Base-by-base conservation (phyloP, 352 stramenopile species). In the Peronospora tabacina region DNA sequence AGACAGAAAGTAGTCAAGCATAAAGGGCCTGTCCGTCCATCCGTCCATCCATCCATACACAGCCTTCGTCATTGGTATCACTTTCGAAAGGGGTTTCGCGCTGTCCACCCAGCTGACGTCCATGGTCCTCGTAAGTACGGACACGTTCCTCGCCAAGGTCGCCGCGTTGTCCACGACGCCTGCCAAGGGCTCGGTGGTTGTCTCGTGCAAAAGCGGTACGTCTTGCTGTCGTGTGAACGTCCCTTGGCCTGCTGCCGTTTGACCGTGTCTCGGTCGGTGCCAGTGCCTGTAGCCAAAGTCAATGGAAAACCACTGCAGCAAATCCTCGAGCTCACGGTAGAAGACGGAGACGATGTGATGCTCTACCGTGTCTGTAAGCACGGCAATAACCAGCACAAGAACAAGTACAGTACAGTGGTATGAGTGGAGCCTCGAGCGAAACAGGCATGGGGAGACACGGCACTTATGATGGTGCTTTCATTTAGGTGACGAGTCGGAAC, bases 381-480 rank as follows among this genome's bases (percentile, higher is more conserved):
- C 49, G 81, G 81, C 52, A 92, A 92, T 68, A 92, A 92, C 60
- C 82, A 82, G 61, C 78, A 90, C 72, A 92, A 92, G 75, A 74
- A 70, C 56, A 92, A 92, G 63, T 82, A 78, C 61, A 88, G 78
- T 58, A 81, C 81, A 7, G 66, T 77, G 58, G 81, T 88, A 62
- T 28, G 62, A 39, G 3, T 41, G 5, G 9, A 49, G 22, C 1
- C 19, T 15, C 30, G 37, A 42, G 17, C 11, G 32, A 0, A 15
- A 45, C 24, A 13, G 37, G 17, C 5, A 41, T 26, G 22, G 37
- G 29, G 19, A 16, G 16, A 12, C 19, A 5, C 32, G 16, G 13
- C 40, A 37, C 38, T 57, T 30, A 58, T 41, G 20, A 12, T 51
- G n/a, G 17, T 40, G 12, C 17, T 43, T 20, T 49, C 3, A 11